Conservation (phyloP, 768 basidiomycete genomes). For the Inosperma sp. region DNA sequence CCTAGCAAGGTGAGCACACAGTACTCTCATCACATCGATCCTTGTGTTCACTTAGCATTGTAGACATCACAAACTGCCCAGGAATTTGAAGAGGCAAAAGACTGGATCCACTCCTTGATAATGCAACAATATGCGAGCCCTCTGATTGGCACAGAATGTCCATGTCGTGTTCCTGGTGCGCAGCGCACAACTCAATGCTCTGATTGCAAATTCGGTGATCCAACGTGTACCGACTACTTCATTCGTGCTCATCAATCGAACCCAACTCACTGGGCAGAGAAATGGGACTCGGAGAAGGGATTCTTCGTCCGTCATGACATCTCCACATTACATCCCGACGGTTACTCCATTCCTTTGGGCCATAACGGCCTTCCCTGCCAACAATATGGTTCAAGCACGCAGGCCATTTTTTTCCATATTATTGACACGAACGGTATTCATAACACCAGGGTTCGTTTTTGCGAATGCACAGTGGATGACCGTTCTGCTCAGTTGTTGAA, state of each 20-base stretch:
- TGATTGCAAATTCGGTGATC: not conserved
- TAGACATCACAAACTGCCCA: not conserved
- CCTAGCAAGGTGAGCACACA: not conserved
- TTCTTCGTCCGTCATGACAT: slow-evolving; percentile 23
- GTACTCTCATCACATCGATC: not conserved
- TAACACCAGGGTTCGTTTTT: slow-evolving; percentile 17
- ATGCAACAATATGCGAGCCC: not conserved
- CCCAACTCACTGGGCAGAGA: slow-evolving; percentile 26
- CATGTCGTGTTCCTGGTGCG: not conserved
- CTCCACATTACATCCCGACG: slow-evolving; percentile 8
- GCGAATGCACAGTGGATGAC: slow-evolving; percentile 12
- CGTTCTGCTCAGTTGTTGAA: slow-evolving; percentile 19
- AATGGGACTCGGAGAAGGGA: slow-evolving; percentile 13
- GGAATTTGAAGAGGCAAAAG: not conserved
- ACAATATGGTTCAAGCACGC: not conserved
- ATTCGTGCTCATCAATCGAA: slow-evolving; percentile 12
- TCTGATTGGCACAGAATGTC: not conserved
- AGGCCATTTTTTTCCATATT: slow-evolving; percentile 12
- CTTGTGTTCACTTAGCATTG: not conserved
- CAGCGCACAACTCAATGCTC: not conserved
- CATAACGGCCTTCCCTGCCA: slow-evolving; percentile 17
- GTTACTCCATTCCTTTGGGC: slow-evolving; percentile 18
- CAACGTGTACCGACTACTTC: slow-evolving; percentile 17
- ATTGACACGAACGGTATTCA: slow-evolving; percentile 24
- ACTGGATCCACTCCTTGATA: not conserved